phyloP scores from a whole-genome alignment of 2,329 filamentous ascomycete species.

The Ophiostoma ips region DNA sequence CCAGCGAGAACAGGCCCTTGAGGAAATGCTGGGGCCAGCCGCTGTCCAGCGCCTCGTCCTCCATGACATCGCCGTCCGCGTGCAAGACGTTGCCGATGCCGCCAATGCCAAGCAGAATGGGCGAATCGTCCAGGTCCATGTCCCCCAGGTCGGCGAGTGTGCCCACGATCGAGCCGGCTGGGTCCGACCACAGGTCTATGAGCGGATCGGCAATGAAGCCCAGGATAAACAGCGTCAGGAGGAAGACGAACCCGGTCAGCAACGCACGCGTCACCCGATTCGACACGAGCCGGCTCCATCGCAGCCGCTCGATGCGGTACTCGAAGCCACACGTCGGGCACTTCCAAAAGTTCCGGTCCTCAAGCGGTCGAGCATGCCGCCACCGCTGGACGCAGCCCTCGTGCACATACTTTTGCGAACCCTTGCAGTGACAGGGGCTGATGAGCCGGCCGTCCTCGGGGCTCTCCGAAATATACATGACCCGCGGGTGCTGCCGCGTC shows the following conservation, averaged over 20 bases:
- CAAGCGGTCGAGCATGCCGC: slow-evolving; percentile 56
- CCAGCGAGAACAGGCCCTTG: slow-evolving; percentile 83
- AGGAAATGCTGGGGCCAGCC: slow-evolving; percentile 71
- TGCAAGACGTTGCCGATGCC: slow-evolving; percentile 22
- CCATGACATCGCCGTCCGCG: slow-evolving; percentile 24
- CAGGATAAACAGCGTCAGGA: slow-evolving; percentile 62
- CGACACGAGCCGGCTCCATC: slow-evolving; percentile 56
- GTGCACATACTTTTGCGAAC: slow-evolving; percentile 86
- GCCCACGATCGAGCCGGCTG: slow-evolving; percentile 46
- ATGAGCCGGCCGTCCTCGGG: slow-evolving; percentile 63
- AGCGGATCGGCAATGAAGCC: slow-evolving; percentile 91
- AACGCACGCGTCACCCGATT: slow-evolving; percentile 52
- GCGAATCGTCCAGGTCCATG: slow-evolving; percentile 22
- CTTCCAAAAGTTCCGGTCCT: slow-evolving; percentile 62
- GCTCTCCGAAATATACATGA: slow-evolving; percentile 58
- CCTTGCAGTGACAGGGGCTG: slow-evolving; percentile 86
- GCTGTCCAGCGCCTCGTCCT: neutral
- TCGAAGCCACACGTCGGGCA: slow-evolving; percentile 79
- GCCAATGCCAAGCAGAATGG: neutral
- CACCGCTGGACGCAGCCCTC: slow-evolving; percentile 77
- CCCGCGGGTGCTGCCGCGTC: slow-evolving; percentile 15
- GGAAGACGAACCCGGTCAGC: slow-evolving; percentile 59
- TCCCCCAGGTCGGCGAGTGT: slow-evolving; percentile 31
- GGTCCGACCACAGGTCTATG: slow-evolving; percentile 76
- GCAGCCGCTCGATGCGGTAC: slow-evolving; percentile 66